Evolutionary conservation across 2,329 filamentous ascomycete genomes (phyloP).

Genomic region (Akanthomyces uredinophilus): DNA sequence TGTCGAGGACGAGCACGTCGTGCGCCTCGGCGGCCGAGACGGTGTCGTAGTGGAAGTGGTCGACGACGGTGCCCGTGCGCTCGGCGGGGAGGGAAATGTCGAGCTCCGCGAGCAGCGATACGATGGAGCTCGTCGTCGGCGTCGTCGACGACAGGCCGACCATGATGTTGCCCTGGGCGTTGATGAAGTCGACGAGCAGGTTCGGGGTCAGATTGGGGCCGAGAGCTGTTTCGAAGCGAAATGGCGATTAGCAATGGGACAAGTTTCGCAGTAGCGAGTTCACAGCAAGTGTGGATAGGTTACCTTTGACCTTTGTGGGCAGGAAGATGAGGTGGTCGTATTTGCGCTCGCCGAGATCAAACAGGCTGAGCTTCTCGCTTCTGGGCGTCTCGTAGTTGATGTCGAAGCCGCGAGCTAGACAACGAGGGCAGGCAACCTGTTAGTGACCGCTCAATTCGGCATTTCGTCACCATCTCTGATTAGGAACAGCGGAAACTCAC

Average conservation of each 20-base stretch:
- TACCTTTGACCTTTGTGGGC: conserved; percentile 86
- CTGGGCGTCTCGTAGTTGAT: conserved; percentile 80
- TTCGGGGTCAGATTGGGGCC: conserved; percentile 85
- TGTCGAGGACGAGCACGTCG: conserved; percentile 76
- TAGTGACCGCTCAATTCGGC: not conserved
- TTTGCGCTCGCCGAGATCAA: conserved; percentile 77
- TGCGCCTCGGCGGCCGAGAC: conserved; percentile 73
- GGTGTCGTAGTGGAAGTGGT: conserved; percentile 92
- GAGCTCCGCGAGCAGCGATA: conserved; percentile 77
- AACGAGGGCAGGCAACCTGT: conserved; percentile 20
- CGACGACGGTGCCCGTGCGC: conserved; percentile 78
- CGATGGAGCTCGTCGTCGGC: conserved; percentile 66
- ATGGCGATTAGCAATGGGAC: conserved; percentile 7
- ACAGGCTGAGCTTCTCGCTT: conserved; percentile 69
- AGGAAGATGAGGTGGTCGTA: conserved; percentile 91
- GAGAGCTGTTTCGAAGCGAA: conserved; percentile 54
- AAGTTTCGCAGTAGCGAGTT: no score
- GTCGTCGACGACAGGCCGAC: conserved; percentile 72
- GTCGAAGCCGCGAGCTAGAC: conserved; percentile 72
- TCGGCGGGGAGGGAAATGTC: conserved; percentile 85
- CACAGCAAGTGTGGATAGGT: not conserved
- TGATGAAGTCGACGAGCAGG: conserved; percentile 83
- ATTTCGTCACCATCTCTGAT: not conserved
- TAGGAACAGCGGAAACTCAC: conserved; percentile 39
- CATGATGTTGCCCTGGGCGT: conserved; percentile 86